A percentile compares a stretch with the other conserved stretches of the same genome.
These are phyloP conservation scores for Acidiella bohemica DNA, from an alignment of 495 filamentous ascomycete genomes.

Conservation along the genomic window DNA sequence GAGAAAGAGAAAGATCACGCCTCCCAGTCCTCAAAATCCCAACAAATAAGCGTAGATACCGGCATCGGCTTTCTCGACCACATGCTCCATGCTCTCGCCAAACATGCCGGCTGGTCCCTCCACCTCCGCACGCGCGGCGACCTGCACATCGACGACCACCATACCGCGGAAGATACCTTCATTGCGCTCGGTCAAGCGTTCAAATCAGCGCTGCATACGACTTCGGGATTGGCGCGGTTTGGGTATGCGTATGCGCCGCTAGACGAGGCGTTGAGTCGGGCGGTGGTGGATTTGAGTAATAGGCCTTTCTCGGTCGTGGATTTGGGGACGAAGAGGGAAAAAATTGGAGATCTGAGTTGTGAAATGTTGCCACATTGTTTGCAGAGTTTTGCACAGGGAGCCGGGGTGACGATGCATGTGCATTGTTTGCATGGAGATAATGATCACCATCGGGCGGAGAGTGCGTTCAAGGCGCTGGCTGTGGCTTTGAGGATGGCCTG, in stretches of 20 bases:
- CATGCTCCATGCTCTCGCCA: conserved; percentile 93
- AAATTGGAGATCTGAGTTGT: conserved; percentile 79
- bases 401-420: conserved; percentile 85
- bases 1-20: conserved; percentile 50
- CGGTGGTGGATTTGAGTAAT: conserved; percentile 87
- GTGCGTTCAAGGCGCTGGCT: conserved; percentile 91
- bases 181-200: conserved; percentile 79
- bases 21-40: conserved; percentile 61
- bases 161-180: conserved; percentile 92
- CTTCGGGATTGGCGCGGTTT: conserved; percentile 74
- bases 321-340: conserved; percentile 71
- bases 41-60: conserved; percentile 76
- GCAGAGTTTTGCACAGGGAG: conserved; percentile 81
- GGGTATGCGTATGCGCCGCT: conserved; percentile 82
- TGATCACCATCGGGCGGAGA: conserved; percentile 94
- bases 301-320: conserved; percentile 74
- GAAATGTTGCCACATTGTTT: conserved; percentile 98
- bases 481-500: conserved; percentile 69
- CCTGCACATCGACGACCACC: conserved; percentile 94
- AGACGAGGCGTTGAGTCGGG: conserved; percentile 86
- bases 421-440: conserved; percentile 79
- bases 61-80: conserved; percentile 98
- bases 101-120: conserved; percentile 89
- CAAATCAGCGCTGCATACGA: conserved; percentile 56
- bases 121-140: conserved; percentile 71